Evolutionary conservation across 169 alveolate species (phyloP).

Genomic region (Plasmodium inui): DNA sequence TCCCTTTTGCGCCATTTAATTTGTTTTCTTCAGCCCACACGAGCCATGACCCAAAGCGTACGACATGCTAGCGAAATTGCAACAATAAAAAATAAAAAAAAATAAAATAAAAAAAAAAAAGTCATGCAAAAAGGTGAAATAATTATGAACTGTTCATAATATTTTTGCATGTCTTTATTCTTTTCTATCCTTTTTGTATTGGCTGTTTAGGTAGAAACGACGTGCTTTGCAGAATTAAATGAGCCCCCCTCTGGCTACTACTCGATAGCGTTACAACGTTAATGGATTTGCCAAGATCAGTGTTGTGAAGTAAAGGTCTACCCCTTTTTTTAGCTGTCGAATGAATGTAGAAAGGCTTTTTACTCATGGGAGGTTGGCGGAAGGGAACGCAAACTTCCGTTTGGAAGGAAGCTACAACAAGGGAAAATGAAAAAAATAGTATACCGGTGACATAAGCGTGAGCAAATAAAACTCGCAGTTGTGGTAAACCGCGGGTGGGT

Average conservation of each 20-base stretch:
- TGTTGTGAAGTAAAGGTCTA: background rate
- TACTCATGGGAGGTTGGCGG: background rate
- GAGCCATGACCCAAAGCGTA: background rate
- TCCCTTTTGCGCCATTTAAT: background rate
- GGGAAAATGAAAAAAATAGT: background rate
- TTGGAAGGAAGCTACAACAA: background rate
- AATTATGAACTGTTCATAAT: conserved; percentile 38
- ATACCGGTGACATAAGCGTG: background rate
- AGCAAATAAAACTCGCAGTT: background rate
- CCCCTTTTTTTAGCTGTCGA: background rate
- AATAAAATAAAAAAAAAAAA: background rate
- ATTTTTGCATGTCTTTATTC: conserved; percentile 11
- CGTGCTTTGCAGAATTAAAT: conserved; percentile 13
- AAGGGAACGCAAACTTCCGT: background rate
- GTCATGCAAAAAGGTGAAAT: conserved; percentile 17
- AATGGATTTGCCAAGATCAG: background rate
- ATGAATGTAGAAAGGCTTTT: background rate
- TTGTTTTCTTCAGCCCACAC: background rate
- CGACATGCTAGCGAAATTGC: background rate
- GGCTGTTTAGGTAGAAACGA: background rate
- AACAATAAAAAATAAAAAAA: background rate
- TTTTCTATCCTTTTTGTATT: background rate
- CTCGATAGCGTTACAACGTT: background rate
- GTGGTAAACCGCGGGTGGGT: background rate
- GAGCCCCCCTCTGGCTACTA: background rate